phyloP scores from a whole-genome alignment of 768 basidiomycete species.

The Trametes coccinea region DNA sequence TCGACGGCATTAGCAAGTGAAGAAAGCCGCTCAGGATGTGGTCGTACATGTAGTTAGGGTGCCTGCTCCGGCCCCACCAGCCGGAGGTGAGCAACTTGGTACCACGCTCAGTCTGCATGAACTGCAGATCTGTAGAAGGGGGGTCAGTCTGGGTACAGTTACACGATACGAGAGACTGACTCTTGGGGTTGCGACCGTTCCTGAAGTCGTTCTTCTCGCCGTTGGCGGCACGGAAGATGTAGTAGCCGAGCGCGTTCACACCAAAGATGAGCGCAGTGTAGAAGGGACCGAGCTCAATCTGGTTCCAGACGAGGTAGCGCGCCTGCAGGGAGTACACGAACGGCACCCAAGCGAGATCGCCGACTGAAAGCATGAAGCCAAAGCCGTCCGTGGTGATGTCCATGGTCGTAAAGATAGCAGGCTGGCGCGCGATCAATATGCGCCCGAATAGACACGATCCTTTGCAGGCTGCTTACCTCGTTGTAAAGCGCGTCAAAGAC shows the following conservation, averaged over 20 bases:
- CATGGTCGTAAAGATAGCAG: slow-evolving; percentile 91
- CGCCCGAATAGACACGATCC: not conserved
- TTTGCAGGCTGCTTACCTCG: slow-evolving; percentile 55
- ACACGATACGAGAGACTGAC: slow-evolving; percentile 38
- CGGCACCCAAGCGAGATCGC: slow-evolving; percentile 92
- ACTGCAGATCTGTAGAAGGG: slow-evolving; percentile 61
- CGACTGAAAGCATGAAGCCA: slow-evolving; percentile 96
- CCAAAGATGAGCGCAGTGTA: slow-evolving; percentile 58
- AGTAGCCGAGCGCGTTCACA: slow-evolving; percentile 76
- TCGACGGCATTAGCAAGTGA: slow-evolving; percentile 2
- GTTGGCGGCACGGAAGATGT: slow-evolving; percentile 87
- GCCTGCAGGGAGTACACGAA: slow-evolving; percentile 94
- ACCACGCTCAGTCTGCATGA: slow-evolving; percentile 79
- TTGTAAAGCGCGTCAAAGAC: slow-evolving; percentile 86
- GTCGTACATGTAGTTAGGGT: slow-evolving; percentile 86
- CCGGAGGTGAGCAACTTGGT: slow-evolving; percentile 91
- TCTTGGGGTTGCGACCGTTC: slow-evolving; percentile 91
- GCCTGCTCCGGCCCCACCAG: slow-evolving; percentile 95
- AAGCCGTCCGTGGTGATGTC: slow-evolving; percentile 98
- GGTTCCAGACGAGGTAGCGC: slow-evolving; percentile 91
- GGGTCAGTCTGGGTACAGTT: not conserved
- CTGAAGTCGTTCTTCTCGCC: slow-evolving; percentile 96
- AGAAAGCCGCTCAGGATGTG: not conserved
- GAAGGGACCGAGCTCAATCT: slow-evolving; percentile 69
- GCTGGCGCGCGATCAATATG: slow-evolving; percentile 42